Conservation (phyloP, 202 grass and related monocot genomes). For the Eragrostis tef region DNA sequence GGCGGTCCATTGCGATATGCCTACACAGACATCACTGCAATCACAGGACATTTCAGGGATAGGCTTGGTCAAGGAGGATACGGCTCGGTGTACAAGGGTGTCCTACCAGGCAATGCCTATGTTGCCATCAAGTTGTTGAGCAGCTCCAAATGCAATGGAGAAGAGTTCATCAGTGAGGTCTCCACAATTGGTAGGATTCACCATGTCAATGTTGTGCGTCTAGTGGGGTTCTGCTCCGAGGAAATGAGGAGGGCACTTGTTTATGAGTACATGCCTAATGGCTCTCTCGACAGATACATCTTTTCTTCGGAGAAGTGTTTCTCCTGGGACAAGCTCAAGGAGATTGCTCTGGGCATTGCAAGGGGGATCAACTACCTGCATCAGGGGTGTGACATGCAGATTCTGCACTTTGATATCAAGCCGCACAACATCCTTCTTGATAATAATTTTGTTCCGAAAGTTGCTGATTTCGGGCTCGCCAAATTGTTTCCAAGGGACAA, state of each 20-base stretch:
- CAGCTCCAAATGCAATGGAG: slow-evolving; percentile 36
- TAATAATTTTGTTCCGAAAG: slow-evolving; percentile 53
- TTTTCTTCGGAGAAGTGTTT: background rate
- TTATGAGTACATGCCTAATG: slow-evolving; percentile 54
- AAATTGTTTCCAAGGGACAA: slow-evolving; percentile 53
- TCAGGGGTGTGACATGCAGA: slow-evolving; percentile 46
- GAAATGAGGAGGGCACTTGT: slow-evolving; percentile 43
- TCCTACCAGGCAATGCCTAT: background rate
- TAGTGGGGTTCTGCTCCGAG: slow-evolving; percentile 55
- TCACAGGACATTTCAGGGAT: slow-evolving; percentile 51
- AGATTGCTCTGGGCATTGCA: slow-evolving; percentile 44
- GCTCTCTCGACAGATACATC: slow-evolving; percentile 56
- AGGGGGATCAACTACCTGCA: slow-evolving; percentile 57
- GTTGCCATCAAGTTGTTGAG: slow-evolving; percentile 48
- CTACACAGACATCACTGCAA: slow-evolving; percentile 49
- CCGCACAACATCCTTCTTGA: slow-evolving; percentile 55
- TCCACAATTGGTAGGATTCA: slow-evolving; percentile 58
- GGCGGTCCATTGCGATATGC: slow-evolving; percentile 32
- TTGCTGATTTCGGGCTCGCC: slow-evolving; percentile 58
- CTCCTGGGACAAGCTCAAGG: slow-evolving; percentile 39
- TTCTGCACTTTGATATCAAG: slow-evolving; percentile 59
- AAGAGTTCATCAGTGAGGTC: slow-evolving; percentile 54
- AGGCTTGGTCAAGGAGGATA: slow-evolving; percentile 58
- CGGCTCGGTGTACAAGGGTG: slow-evolving; percentile 49
- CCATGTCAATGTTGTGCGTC: slow-evolving; percentile 56